Evolutionary conservation across 2,329 filamentous ascomycete species (phyloP), one percentile per base, ranked within the genome.

Genomic region (Alternaria triticina): DNA sequence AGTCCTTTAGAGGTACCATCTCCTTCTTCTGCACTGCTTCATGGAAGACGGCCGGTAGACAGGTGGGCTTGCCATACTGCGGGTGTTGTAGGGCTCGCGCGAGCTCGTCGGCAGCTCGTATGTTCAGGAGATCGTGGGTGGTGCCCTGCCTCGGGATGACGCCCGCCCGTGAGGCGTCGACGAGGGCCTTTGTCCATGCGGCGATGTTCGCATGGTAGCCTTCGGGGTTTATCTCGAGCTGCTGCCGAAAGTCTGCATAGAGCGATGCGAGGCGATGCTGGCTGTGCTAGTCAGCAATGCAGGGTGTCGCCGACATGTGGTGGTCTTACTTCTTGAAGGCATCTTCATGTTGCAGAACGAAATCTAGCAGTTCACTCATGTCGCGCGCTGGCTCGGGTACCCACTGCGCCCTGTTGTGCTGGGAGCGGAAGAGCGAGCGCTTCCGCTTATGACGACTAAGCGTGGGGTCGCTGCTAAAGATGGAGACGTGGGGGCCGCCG

Each of bases 161-260:
- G 22, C 92, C 93, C 17, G 86, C 86, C 65, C 88, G 84, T 0
- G 90, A 85, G 1, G 93, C 91, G 55, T 87, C 84, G n/a, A 88
- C 86, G 45, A 97, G 85, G 3, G 89, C 93, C 43, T 87, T 86
- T 61, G 90, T 88, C 94, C 94, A 97, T 56, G 93, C 92, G 7
- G 86, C 82, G 45, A 93, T 84, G 77, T 97, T 97, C 46, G 93
- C 92, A 20, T 85, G 82, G 82, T 93, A 97, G 73, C 93, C 93
- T 78, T 96, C 93, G 1, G 93, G 92, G 75, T 97, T 97, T 22
- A 91, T 88, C 43, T 86, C 88, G 72, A 86, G 86, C 70, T 95
- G 93, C 6, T 88, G 81, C 40, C 88, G 85, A 76, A 97, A 97
- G 78, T 97, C 94, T 51, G 93, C 94, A 82, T 96, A 97, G 49